These are phyloP conservation scores for Nyssa sinensis DNA, from an alignment of 148 eudicot species.

Conservation along the genomic window DNA sequence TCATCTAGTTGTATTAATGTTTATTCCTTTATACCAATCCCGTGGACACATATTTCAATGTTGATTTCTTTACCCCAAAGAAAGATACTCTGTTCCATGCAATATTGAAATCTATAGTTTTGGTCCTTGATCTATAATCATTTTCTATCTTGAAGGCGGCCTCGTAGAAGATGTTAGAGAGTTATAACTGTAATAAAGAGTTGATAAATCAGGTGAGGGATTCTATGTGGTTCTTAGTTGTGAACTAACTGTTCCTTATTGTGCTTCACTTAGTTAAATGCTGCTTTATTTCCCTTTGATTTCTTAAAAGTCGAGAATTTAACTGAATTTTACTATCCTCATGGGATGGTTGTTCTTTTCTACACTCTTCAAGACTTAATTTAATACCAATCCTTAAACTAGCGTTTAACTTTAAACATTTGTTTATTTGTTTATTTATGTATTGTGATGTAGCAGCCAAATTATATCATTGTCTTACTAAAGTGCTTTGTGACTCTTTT, in stretches of 20 bases:
- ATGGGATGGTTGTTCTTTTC: neutral
- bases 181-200: constrained; percentile 76
- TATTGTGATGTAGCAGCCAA: too few relatives aligned
- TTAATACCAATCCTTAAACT: neutral
- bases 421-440: too few relatives aligned
- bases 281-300: neutral
- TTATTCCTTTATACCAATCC: too few relatives aligned
- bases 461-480: too few relatives aligned
- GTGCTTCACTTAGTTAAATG: neutral
- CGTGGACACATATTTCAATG: neutral
- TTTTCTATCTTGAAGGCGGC: constrained; percentile 40
- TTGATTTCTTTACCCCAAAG: neutral
- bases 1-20: too few relatives aligned
- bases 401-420: too few relatives aligned
- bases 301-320: neutral
- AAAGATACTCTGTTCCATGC: neutral
- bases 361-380: neutral
- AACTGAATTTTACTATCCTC: neutral
- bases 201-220: constrained; percentile 83
- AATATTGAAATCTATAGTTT: neutral
- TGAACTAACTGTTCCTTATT: neutral
- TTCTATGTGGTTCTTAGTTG: neutral
- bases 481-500: too few relatives aligned
- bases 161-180: constrained; percentile 56
- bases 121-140: neutral